Conservation (phyloP, 1,284 basidiomycete genomes). For the Sanghuangporus weigelae region DNA sequence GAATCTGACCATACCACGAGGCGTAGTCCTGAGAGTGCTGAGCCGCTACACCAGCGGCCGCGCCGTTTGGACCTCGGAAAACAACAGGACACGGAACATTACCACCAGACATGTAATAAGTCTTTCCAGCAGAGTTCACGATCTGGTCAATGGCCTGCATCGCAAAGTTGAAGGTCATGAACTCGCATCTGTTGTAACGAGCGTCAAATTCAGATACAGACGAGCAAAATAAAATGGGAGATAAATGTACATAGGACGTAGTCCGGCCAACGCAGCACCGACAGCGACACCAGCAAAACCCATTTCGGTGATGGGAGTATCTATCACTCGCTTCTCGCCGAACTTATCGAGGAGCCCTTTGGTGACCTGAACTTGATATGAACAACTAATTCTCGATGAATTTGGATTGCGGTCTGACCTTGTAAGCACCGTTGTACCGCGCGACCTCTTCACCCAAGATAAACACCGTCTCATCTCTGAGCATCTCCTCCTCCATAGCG, state of each 20-base stretch:
- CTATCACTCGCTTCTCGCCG: slow-evolving; percentile 97
- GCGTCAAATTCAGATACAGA: slow-evolving; percentile 2
- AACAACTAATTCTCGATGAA: slow-evolving; percentile 10
- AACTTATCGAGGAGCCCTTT: slow-evolving; percentile 99
- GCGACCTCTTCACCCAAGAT: slow-evolving; percentile 98
- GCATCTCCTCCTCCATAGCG: slow-evolving; percentile 99
- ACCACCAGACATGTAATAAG: slow-evolving; percentile 99
- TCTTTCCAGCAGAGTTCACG: slow-evolving; percentile 99
- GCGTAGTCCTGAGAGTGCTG: slow-evolving; percentile 92
- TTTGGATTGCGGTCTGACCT: slow-evolving; percentile 47
- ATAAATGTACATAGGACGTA: slow-evolving; percentile 77
- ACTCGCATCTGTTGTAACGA: slow-evolving; percentile 75
- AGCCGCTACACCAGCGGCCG: slow-evolving; percentile 93
- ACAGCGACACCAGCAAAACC: slow-evolving; percentile 97
- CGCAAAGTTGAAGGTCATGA: slow-evolving; percentile 98
- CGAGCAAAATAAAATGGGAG: background rate
- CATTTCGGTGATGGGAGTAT: slow-evolving; percentile 98
- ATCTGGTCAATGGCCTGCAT: slow-evolving; percentile 99
- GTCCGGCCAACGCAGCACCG: slow-evolving; percentile 90
- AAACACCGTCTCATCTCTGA: slow-evolving; percentile 93
- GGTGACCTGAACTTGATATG: slow-evolving; percentile 59
- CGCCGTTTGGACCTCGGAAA: slow-evolving; percentile 99
- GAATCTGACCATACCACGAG: slow-evolving; percentile 84
- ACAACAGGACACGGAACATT: slow-evolving; percentile 97
- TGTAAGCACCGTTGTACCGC: slow-evolving; percentile 99